A percentile compares a stretch with the other conserved stretches of the same genome.
These are phyloP conservation scores for Zygoascus ofunaensis DNA, from an alignment of 805 yeast genomes.

Conservation along the genomic window DNA sequence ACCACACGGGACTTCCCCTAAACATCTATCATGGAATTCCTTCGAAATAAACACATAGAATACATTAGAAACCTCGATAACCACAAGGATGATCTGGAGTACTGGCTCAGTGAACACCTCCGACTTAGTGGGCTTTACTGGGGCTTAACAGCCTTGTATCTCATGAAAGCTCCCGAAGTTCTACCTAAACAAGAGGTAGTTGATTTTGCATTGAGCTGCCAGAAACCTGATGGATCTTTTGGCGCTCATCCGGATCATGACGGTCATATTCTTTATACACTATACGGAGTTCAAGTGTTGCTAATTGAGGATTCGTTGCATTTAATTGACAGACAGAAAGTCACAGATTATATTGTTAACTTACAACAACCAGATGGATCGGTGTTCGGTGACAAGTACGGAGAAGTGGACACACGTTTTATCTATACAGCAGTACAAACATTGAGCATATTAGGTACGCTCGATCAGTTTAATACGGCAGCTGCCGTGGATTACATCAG, in stretches of 20 bases:
- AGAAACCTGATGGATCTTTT: conserved; percentile 52
- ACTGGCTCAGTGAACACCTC: conserved; percentile 85
- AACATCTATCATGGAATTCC: conserved; percentile 16
- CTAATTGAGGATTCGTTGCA: conserved; percentile 55
- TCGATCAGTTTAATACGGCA: conserved; percentile 39
- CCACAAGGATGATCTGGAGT: conserved; percentile 53
- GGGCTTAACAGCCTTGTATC: conserved; percentile 75
- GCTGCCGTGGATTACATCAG: conserved; percentile 54
- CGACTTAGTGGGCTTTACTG: conserved; percentile 73
- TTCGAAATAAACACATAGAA: conserved; percentile 45
- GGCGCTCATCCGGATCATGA: conserved; percentile 88
- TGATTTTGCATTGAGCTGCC: conserved; percentile 62
- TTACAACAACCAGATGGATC: conserved; percentile 58
- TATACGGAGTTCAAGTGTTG: conserved; percentile 78
- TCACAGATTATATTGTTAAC: conserved; percentile 33
- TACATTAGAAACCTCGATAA: conserved; percentile 49
- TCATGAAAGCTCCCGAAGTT: conserved; percentile 47
- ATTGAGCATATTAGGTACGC: conserved; percentile 55
- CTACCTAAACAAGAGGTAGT: conserved; percentile 56
- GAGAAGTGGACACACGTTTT: conserved; percentile 89
- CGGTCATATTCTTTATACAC: conserved; percentile 73
- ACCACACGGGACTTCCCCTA: no score
- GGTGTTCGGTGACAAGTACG: conserved; percentile 82
- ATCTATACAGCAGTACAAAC: conserved; percentile 74
- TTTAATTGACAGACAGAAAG: conserved; percentile 26